Percentiles rank a stretch among this genome's conserved stretches.
Conservation (phyloP, 2,329 filamentous ascomycete species). For the Sclerotinia nivalis region DNA sequence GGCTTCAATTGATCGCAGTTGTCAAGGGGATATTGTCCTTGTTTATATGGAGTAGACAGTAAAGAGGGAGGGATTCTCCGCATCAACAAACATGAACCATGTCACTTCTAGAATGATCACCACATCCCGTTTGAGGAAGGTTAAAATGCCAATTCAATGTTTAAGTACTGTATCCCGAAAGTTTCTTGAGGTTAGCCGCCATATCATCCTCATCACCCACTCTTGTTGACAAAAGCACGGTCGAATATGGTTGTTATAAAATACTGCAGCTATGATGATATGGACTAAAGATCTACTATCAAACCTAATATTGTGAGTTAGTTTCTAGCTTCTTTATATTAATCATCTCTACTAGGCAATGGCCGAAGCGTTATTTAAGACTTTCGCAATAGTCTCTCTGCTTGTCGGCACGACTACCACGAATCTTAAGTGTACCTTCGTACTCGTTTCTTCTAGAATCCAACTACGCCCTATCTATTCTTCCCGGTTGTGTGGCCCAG, state of each 20-base stretch:
- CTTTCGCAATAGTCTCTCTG: neutral
- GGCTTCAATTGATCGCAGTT: neutral
- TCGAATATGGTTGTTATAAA: neutral
- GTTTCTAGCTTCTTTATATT: neutral
- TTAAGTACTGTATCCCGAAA: neutral
- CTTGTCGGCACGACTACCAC: neutral
- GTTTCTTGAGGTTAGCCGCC: slow-evolving; percentile 1
- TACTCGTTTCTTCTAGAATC: slow-evolving; percentile 3
- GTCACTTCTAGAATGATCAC: neutral
- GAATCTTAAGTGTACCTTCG: neutral
- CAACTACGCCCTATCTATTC: neutral
- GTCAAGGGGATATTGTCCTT: neutral
- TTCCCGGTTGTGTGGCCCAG: too few species aligned
- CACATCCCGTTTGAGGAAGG: neutral
- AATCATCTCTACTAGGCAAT: neutral
- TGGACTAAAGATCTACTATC: too few species aligned
- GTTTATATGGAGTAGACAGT: slow-evolving; percentile 4
- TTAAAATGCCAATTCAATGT: neutral
- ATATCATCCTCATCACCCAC: neutral
- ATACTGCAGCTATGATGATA: neutral
- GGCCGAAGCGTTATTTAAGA: neutral
- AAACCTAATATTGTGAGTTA: too few species aligned
- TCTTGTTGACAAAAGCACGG: neutral
- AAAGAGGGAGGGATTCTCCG: slow-evolving; percentile 19
- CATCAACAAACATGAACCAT: neutral